These are phyloP conservation scores for Lepraria neglecta DNA, from an alignment of 495 filamentous ascomycete genomes.

Conservation along the genomic window DNA sequence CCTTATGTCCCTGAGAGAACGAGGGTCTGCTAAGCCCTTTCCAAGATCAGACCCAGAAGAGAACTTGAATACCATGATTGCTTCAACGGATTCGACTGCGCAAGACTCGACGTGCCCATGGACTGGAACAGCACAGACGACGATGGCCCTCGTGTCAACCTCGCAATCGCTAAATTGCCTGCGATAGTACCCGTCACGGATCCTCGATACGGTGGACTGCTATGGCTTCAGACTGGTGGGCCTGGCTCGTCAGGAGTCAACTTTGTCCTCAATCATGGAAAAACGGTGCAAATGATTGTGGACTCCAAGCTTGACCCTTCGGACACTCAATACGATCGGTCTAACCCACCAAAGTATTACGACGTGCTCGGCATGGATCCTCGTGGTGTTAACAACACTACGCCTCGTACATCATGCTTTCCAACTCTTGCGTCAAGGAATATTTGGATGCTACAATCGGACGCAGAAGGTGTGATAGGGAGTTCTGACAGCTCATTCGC, in stretches of 20 bases:
- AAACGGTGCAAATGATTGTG: slow-evolving; percentile 32
- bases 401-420: slow-evolving; percentile 44
- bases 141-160: slow-evolving; percentile 24
- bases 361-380: slow-evolving; percentile 53
- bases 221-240: slow-evolving; percentile 41
- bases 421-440: slow-evolving; percentile 29
- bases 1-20: accelerated
- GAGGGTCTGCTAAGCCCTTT: neutral
- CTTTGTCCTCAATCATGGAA: slow-evolving; percentile 23
- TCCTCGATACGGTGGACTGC: slow-evolving; percentile 37
- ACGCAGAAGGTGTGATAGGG: slow-evolving; percentile 30
- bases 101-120: slow-evolving; percentile 37
- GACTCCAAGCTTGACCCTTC: slow-evolving; percentile 32
- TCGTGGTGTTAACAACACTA: slow-evolving; percentile 34
- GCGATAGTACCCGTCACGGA: slow-evolving; percentile 38
- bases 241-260: slow-evolving; percentile 41
- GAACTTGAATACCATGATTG: slow-evolving; percentile 25
- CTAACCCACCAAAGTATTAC: slow-evolving; percentile 38
- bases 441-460: slow-evolving; percentile 30
- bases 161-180: slow-evolving; percentile 35
- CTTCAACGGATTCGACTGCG: slow-evolving; percentile 34
- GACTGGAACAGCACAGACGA: slow-evolving; percentile 37
- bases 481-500: slow-evolving; percentile 35
- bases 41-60: slow-evolving; percentile 8
- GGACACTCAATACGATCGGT: neutral